These are phyloP conservation scores for Leccinum rimulosum DNA, from an alignment of 768 basidiomycete species.

Conservation along the genomic window DNA sequence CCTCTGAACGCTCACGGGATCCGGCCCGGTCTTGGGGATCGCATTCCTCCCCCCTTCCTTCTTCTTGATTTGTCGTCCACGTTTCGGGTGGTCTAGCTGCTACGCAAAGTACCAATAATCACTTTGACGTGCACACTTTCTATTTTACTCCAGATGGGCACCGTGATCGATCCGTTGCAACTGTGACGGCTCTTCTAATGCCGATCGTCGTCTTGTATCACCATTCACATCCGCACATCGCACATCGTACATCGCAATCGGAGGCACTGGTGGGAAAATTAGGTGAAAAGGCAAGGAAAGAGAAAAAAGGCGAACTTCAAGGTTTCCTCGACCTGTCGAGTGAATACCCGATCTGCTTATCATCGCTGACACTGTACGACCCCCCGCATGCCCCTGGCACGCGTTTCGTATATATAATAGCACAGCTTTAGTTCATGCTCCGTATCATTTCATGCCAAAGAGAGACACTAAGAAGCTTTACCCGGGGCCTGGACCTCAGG, in stretches of 20 bases:
- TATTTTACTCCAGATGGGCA: constrained; percentile 52
- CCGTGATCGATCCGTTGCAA: constrained; percentile 66
- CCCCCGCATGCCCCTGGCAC: background rate
- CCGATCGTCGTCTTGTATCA: background rate
- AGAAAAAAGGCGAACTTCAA: background rate
- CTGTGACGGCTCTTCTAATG: constrained; percentile 38
- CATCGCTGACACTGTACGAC: background rate
- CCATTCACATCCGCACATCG: background rate
- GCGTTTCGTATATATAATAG: background rate
- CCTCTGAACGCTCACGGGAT: background rate
- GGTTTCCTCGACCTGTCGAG: background rate
- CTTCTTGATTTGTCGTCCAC: background rate
- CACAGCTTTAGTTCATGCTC: background rate
- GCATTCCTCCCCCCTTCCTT: background rate
- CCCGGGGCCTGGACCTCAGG: background rate
- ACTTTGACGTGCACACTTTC: constrained; percentile 1
- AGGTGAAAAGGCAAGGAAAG: background rate
- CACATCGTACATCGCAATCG: background rate
- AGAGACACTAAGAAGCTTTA: background rate
- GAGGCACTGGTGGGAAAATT: background rate
- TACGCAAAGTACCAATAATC: background rate
- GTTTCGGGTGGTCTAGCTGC: background rate
- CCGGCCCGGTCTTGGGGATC: background rate
- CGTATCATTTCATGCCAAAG: background rate
- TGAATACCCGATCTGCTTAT: background rate